phyloP scores from a whole-genome alignment of 768 basidiomycete species.

The Leccinum broughii region DNA sequence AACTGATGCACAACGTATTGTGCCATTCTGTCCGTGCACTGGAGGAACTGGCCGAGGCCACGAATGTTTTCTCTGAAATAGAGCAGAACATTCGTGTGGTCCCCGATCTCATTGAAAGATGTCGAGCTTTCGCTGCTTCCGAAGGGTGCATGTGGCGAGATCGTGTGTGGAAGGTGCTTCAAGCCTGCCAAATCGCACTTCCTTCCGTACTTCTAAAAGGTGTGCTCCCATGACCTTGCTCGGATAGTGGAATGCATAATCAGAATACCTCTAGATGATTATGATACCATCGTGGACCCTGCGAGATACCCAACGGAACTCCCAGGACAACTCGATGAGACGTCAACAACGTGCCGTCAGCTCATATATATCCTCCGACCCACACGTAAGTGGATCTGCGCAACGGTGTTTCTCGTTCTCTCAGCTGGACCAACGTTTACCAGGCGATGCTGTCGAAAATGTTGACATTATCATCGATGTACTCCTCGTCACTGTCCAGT shows the following conservation, averaged over 20 bases:
- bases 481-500: constrained; percentile 67
- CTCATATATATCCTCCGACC: constrained; percentile 30
- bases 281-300: constrained; percentile 32
- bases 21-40: constrained; percentile 31
- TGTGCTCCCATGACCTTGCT: constrained; percentile 18
- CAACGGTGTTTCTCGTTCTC: constrained; percentile 27
- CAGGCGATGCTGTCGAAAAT: constrained; percentile 6
- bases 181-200: constrained; percentile 21
- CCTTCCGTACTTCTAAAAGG: constrained; percentile 40
- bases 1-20: constrained; percentile 22
- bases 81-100: constrained; percentile 23
- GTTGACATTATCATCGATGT: constrained; percentile 54
- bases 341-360: constrained; percentile 30
- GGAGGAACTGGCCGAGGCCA: constrained; percentile 38
- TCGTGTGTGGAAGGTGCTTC: constrained; percentile 24
- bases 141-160: constrained; percentile 29
- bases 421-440: background rate
- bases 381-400: constrained; percentile 24
- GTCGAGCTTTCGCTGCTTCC: constrained; percentile 25
- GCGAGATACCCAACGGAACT: constrained; percentile 23
- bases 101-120: constrained; percentile 29
- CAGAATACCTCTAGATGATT: constrained; percentile 36
- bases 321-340: constrained; percentile 27
- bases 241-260: background rate
- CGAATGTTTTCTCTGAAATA: constrained; percentile 35